Evolutionary conservation across 805 yeast species (phyloP), one percentile per base, ranked within the genome.

Genomic region (Danielozyma ontarioensis): DNA sequence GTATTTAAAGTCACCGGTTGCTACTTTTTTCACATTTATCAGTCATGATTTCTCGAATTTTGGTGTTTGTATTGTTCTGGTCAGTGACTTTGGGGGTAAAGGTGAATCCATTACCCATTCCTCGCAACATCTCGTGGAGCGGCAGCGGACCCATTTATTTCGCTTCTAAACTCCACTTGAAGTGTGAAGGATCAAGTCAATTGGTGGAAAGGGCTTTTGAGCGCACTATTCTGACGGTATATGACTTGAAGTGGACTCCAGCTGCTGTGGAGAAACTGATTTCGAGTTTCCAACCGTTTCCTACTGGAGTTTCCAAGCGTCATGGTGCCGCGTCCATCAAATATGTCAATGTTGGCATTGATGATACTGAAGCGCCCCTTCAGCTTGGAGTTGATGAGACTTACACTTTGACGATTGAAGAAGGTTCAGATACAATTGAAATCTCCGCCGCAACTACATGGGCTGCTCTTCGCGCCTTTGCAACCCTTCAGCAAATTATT

Each of bases 381-480:
- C 64, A 60, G 36, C 40, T 48, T 29, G 67, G 60, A 4, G 65
- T 62, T 17, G 55, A 64, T 39, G 70, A 64, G 41, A 45, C 62
- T 5, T 65, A 62, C 39, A 37, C 48, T 11, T 34, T 65, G 30
- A 26, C 31, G 3, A 42, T 56, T 3, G 33, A 33, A 12, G 28
- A 17, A 2, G 29, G 25, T 15, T 32, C 35, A 2, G 22, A 23
- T 12, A 34, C 36, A 13, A 31, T 27, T 13, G 44, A 63, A 16
- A 54, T 65, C 24, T 32, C 27, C 1, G 57, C 70, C 4, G 43
- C 28, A 14, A 65, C 70, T 3, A 41, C 51, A 4, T 66, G 69
- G 70, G 73, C 71, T 10, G 70, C 62, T 2, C 45, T 67, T 28
- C 59, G 64, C 39, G 70, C 62, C 0, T 53, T 67, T 25, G 48